phyloP scores from a whole-genome alignment of 129 eudicot species.

The Erigeron canadensis region DNA sequence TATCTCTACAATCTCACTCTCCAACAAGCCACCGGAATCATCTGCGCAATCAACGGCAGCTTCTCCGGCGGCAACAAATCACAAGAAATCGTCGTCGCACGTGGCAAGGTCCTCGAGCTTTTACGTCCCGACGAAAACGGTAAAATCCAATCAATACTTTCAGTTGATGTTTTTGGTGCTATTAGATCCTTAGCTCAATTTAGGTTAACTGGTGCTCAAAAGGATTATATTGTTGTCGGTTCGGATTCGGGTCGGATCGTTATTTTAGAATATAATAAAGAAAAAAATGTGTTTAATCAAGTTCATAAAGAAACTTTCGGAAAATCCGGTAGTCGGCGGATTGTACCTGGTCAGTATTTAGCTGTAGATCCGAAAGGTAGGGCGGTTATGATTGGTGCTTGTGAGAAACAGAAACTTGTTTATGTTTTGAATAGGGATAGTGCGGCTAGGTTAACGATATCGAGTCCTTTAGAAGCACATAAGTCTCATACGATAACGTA shows the following conservation, averaged over 20 bases:
- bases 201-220: conserved; percentile 83
- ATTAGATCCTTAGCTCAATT: conserved; percentile 87
- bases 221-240: conserved; percentile 74
- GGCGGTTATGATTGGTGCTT: conserved; percentile 97
- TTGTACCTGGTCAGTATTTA: conserved; percentile 96
- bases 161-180: conserved; percentile 85
- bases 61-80: conserved; percentile 79
- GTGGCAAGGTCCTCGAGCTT: conserved; percentile 86
- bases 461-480: conserved; percentile 92
- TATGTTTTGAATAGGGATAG: conserved; percentile 69
- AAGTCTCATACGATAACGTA: conserved; percentile 78
- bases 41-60: conserved; percentile 87
- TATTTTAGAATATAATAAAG: conserved; percentile 83
- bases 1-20: conserved; percentile 62
- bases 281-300: conserved; percentile 72
- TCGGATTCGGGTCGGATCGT: conserved; percentile 40
- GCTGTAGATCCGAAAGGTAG: conserved; percentile 94
- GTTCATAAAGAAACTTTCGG: conserved; percentile 95
- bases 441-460: conserved; percentile 86
- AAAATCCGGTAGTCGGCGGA: conserved; percentile 89
- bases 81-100: conserved; percentile 91
- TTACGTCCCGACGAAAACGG: conserved; percentile 96
- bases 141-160: conserved; percentile 85
- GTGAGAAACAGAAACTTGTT: conserved; percentile 94
- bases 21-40: conserved; percentile 86